Percentiles rank a stretch among this genome's conserved stretches.
Evolutionary conservation across 2,329 filamentous ascomycete species (phyloP).

Genomic region (Pseudovirgaria hyperparasitica): DNA sequence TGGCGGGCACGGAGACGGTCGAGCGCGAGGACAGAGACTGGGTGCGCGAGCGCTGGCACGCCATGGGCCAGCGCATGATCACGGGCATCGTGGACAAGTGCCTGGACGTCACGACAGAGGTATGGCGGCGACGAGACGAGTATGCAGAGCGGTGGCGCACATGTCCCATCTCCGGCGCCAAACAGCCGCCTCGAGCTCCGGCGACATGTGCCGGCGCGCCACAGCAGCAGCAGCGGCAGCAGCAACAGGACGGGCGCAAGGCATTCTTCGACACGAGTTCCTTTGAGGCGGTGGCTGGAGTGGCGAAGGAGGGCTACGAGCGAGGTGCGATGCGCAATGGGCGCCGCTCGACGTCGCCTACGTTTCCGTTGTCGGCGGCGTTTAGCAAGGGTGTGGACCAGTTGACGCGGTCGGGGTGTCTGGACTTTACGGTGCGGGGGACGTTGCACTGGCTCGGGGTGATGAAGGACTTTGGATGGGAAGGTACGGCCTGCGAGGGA

Average conservation of each 20-base stretch:
- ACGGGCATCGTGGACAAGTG: slow-evolving; percentile 57
- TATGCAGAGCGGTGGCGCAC: slow-evolving; percentile 20
- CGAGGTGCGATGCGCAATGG: slow-evolving; percentile 11
- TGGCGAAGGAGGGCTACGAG: slow-evolving; percentile 13
- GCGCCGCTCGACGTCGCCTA: slow-evolving; percentile 3
- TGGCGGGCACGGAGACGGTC: slow-evolving; percentile 51
- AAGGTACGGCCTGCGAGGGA: too few relatives aligned
- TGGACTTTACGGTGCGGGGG: slow-evolving; percentile 52
- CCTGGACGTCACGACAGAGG: slow-evolving; percentile 50
- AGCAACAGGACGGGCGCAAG: slow-evolving; percentile 9
- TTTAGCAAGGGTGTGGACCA: slow-evolving; percentile 15
- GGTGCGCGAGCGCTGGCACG: slow-evolving; percentile 49
- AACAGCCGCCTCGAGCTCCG: slow-evolving; percentile 6
- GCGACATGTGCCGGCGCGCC: too few relatives aligned
- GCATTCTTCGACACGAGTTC: slow-evolving; percentile 11
- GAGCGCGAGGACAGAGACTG: slow-evolving; percentile 48
- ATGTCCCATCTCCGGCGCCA: slow-evolving; percentile 6
- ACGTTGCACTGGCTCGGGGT: slow-evolving; percentile 57
- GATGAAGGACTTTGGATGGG: slow-evolving; percentile 62
- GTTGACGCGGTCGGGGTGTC: slow-evolving; percentile 33
- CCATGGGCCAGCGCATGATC: slow-evolving; percentile 48
- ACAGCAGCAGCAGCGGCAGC: too few relatives aligned
- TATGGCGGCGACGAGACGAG: slow-evolving; percentile 51
- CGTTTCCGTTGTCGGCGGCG: slow-evolving; percentile 13
- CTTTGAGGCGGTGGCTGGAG: slow-evolving; percentile 9